Conservation (phyloP, 495 filamentous ascomycete genomes). For the Aspergillus biplanus region DNA sequence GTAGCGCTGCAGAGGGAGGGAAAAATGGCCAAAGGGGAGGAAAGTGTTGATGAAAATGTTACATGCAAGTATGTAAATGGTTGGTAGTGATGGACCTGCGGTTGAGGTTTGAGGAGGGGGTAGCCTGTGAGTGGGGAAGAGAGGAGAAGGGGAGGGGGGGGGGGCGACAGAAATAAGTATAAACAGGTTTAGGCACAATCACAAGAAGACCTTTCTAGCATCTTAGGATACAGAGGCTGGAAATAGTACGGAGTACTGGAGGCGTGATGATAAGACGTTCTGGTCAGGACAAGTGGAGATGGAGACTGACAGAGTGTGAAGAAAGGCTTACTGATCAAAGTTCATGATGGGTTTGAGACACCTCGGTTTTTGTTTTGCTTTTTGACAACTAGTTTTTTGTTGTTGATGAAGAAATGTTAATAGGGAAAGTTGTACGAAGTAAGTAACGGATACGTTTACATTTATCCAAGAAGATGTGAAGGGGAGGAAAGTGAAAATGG, state of each 20-base stretch:
- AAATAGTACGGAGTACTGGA: conserved; percentile 31
- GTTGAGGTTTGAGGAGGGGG: conserved; percentile 28
- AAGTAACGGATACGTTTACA: conserved; percentile 15
- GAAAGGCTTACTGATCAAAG: conserved; percentile 32
- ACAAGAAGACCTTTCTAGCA: conserved; percentile 28
- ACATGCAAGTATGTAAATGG: conserved; percentile 29
- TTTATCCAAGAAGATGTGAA: not conserved
- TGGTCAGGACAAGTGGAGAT: conserved; percentile 28
- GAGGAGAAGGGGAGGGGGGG: conserved; percentile 14
- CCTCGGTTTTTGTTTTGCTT: conserved; percentile 4
- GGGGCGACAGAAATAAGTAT: conserved; percentile 26
- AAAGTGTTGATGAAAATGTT: conserved; percentile 27
- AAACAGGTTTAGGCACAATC: conserved; percentile 36
- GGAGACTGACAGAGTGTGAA: conserved; percentile 22
- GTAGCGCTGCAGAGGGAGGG: conserved; percentile 38
- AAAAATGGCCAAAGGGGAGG: conserved; percentile 36
- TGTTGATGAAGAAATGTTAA: not conserved
- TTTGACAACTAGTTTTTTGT: not conserved
- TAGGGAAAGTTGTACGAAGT: conserved; percentile 7
- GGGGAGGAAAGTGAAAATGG: not conserved
- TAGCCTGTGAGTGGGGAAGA: conserved; percentile 17
- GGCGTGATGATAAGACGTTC: conserved; percentile 24
- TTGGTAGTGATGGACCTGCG: conserved; percentile 20
- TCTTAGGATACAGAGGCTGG: conserved; percentile 28
- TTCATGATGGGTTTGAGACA: conserved; percentile 26